Percentiles rank a stretch among this genome's conserved stretches.
These are phyloP conservation scores for Teratosphaeriaceae sp. DNA, from an alignment of 2,329 filamentous ascomycete species.

Conservation along the genomic window DNA sequence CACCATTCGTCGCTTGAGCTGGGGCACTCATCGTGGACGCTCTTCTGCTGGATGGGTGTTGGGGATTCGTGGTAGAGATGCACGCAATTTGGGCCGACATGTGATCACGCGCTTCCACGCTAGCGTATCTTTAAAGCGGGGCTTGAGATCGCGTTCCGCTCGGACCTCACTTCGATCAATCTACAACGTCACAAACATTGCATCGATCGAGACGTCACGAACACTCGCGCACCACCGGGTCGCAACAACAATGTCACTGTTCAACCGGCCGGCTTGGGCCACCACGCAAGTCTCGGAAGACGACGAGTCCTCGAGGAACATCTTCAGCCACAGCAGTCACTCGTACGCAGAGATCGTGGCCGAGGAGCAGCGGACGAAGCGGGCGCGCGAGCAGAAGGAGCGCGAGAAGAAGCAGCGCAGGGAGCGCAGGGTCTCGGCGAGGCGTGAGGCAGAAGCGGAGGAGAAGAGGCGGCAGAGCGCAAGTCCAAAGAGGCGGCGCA, in stretches of 20 bases:
- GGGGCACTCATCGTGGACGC: constrained; percentile 47
- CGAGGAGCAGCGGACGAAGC: constrained; percentile 29
- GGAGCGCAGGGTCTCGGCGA: constrained; percentile 19
- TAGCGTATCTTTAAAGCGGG: too few species aligned
- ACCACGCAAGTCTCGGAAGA: constrained; percentile 12
- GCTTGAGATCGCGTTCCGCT: background rate
- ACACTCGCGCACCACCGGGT: background rate
- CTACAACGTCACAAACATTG: background rate
- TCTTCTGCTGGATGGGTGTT: background rate
- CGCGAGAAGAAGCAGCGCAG: constrained; percentile 28
- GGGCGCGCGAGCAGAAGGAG: constrained; percentile 17
- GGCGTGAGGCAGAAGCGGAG: constrained; percentile 21
- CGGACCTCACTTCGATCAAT: background rate
- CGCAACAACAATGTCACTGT: constrained; percentile 23
- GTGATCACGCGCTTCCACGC: too few species aligned
- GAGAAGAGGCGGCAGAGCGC: constrained; percentile 7
- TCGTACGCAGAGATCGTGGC: constrained; percentile 33
- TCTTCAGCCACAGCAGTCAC: constrained; percentile 39
- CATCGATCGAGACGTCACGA: background rate
- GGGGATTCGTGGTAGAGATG: background rate
- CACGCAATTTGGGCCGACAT: background rate
- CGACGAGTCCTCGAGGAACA: constrained; percentile 22
- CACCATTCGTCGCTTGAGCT: constrained; percentile 47
- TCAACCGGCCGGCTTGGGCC: constrained; percentile 25
- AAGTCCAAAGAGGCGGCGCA: constrained; percentile 20